Conservation (phyloP, 2,329 filamentous ascomycete species). For the Trematosphaeria pertusa region DNA sequence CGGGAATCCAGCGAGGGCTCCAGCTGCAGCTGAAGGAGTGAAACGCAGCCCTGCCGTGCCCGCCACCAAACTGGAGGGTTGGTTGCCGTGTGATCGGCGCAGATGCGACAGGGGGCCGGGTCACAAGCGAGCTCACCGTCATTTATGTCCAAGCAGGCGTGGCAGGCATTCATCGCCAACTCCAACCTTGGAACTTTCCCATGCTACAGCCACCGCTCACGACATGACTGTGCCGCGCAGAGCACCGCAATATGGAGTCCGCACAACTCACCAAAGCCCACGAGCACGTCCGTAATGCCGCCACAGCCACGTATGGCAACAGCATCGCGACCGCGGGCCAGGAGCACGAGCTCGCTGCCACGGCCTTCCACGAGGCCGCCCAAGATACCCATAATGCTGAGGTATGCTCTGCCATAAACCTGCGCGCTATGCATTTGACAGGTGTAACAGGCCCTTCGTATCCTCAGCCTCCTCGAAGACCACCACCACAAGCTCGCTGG, state of each 20-base stretch:
- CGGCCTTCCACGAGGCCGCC: slow-evolving; percentile 86
- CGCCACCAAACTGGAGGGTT: background rate
- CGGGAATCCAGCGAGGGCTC: slow-evolving; percentile 1
- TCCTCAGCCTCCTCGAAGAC: slow-evolving; percentile 82
- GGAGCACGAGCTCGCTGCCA: slow-evolving; percentile 86
- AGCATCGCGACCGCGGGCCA: slow-evolving; percentile 83
- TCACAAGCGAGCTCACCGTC: background rate
- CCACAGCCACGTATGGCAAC: slow-evolving; percentile 70
- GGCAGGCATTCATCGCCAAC: slow-evolving; percentile 1
- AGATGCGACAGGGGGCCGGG: background rate
- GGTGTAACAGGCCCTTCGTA: slow-evolving; percentile 73
- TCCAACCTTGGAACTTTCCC: too few species aligned
- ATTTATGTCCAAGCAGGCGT: too few species aligned
- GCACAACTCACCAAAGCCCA: slow-evolving; percentile 79
- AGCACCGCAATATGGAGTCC: slow-evolving; percentile 65
- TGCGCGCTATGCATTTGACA: background rate
- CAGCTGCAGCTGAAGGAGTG: background rate
- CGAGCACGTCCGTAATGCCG: slow-evolving; percentile 85
- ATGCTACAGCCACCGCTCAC: too few species aligned
- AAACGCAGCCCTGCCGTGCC: slow-evolving; percentile 5
- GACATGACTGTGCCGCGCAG: slow-evolving; percentile 2
- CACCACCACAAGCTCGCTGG: slow-evolving; percentile 86
- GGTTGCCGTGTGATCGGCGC: slow-evolving; percentile 2
- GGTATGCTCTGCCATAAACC: slow-evolving; percentile 46
- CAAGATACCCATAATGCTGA: slow-evolving; percentile 69